Conservation (phyloP, 495 filamentous ascomycete genomes). For the Penicillium atrosanguineum region DNA sequence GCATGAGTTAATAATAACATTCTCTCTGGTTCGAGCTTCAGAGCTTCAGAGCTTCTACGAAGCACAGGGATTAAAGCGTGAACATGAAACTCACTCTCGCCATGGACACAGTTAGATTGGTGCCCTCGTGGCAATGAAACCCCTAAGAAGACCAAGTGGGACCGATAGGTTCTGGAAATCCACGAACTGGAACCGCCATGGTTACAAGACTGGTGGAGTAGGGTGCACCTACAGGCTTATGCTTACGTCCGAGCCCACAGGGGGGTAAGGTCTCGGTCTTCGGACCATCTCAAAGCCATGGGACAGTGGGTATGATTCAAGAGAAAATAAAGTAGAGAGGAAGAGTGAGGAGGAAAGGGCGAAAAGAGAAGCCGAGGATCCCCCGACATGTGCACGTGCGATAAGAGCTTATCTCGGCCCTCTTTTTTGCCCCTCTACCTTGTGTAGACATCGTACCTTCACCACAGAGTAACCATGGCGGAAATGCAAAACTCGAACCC, state of each 20-base stretch:
- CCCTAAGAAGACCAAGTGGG: slow-evolving; percentile 8
- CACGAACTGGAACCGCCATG: slow-evolving; percentile 19
- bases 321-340: not conserved
- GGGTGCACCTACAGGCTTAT: not conserved
- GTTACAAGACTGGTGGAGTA: slow-evolving; percentile 12
- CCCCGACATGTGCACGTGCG: slow-evolving; percentile 7
- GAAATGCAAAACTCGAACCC: slow-evolving; percentile 89
- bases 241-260: not conserved
- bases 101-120: not conserved
- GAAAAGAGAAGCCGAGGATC: slow-evolving; percentile 3
- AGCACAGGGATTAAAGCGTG: no score
- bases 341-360: not conserved
- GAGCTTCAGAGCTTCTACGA: no score
- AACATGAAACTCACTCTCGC: not conserved
- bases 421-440: slow-evolving; percentile 10
- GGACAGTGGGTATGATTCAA: slow-evolving; percentile 1
- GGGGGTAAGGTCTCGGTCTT: slow-evolving; percentile 6
- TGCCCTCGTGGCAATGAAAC: not conserved
- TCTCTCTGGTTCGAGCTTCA: no score
- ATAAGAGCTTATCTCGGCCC: not conserved
- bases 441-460: not conserved
- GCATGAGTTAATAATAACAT: not conserved
- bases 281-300: not conserved
- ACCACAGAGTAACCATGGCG: slow-evolving; percentile 21
- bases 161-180: slow-evolving; percentile 9